phyloP scores from a whole-genome alignment of 1,284 basidiomycete genomes.

The Calocybe gambosa region DNA sequence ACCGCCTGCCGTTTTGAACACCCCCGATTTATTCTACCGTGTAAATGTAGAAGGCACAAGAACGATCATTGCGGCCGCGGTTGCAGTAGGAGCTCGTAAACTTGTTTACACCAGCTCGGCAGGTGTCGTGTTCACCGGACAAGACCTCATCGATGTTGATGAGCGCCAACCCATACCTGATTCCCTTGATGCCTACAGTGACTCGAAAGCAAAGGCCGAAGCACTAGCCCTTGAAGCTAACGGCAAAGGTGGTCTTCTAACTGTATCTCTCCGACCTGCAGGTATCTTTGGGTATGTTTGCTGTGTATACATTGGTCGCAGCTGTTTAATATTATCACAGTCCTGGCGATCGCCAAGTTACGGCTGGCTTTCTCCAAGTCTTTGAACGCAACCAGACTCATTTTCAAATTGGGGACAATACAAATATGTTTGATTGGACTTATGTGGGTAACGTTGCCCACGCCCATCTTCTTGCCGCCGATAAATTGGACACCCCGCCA shows the following conservation, averaged over 20 bases:
- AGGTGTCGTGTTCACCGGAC: constrained; percentile 87
- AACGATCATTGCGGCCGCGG: constrained; percentile 78
- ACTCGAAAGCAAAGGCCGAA: constrained; percentile 94
- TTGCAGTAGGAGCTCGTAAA: constrained; percentile 70
- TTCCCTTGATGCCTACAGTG: constrained; percentile 90
- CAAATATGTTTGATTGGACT: constrained; percentile 95
- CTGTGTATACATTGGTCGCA: constrained; percentile 1
- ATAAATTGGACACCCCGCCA: constrained; percentile 58
- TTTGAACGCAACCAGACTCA: constrained; percentile 82
- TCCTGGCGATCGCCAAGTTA: constrained; percentile 87
- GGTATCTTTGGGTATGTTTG: constrained; percentile 85
- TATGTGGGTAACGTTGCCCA: constrained; percentile 96
- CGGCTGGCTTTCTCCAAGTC: constrained; percentile 77
- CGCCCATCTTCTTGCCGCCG: constrained; percentile 92
- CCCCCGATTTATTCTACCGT: constrained; percentile 77
- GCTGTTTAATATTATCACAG: constrained; percentile 31
- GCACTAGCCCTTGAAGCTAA: constrained; percentile 82
- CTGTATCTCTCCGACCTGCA: constrained; percentile 89
- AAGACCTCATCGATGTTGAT: constrained; percentile 81
- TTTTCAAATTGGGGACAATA: constrained; percentile 93
- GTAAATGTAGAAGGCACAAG: constrained; percentile 94
- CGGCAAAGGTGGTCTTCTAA: constrained; percentile 74
- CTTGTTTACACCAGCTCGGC: constrained; percentile 96
- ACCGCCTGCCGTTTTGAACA: constrained; percentile 70
- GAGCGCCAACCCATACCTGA: constrained; percentile 80